Percentiles rank a stretch among this genome's conserved stretches.
These are phyloP conservation scores for Drechslera avenae DNA, from an alignment of 2,329 filamentous ascomycete genomes.

Conservation along the genomic window DNA sequence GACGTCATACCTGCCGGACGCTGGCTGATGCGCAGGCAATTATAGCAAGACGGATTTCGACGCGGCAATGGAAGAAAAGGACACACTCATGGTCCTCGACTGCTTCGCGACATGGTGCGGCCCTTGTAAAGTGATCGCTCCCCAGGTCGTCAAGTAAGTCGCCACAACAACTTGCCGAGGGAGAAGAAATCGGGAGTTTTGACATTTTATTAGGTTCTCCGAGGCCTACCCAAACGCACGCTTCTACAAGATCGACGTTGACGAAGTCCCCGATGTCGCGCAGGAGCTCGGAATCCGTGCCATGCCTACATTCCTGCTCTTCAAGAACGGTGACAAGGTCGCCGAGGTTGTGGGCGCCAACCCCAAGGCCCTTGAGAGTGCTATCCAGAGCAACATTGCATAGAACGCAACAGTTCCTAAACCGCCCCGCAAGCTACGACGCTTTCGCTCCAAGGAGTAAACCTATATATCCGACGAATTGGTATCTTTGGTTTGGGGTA, in stretches of 20 bases:
- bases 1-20: conserved; percentile 18
- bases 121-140: conserved; percentile 90
- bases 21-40: conserved; percentile 13
- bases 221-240: conserved; percentile 64
- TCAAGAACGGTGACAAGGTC: conserved; percentile 77
- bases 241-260: conserved; percentile 93
- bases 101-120: conserved; percentile 92
- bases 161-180: neutral
- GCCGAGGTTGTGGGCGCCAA: conserved; percentile 81
- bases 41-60: conserved; percentile 65
- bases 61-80: conserved; percentile 56
- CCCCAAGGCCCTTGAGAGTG: conserved; percentile 66
- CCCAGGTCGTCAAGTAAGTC: conserved; percentile 69
- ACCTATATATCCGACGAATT: conserved; percentile 10
- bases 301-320: conserved; percentile 91
- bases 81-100: conserved; percentile 77
- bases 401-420: conserved; percentile 13
- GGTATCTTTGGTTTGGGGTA: neutral
- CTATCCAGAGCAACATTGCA: conserved; percentile 50
- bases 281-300: conserved; percentile 80
- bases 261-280: conserved; percentile 75
- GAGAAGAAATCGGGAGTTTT: conserved; percentile 2
- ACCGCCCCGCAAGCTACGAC: conserved; percentile 7
- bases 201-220: conserved; percentile 58
- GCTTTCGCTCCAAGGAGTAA: conserved; percentile 16